Percentiles rank a stretch among this genome's conserved stretches.
phyloP scores from a whole-genome alignment of 2,329 filamentous ascomycete species.

The Xylariaceae sp. region DNA sequence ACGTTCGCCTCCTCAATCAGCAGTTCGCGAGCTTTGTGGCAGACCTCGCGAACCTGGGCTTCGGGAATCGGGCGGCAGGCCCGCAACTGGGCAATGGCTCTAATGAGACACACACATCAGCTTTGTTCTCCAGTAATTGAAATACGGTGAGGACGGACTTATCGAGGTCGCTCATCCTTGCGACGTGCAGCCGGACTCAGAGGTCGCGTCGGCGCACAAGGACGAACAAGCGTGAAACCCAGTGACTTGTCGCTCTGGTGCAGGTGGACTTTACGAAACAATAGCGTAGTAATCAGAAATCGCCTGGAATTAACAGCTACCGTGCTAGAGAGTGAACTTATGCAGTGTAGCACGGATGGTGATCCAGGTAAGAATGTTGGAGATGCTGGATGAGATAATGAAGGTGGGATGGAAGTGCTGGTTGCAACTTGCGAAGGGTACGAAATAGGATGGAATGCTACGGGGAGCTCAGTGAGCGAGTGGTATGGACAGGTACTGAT shows the following conservation, averaged over 20 bases:
- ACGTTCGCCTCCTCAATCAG: slow-evolving; percentile 98
- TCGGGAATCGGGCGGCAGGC: slow-evolving; percentile 95
- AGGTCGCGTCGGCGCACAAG: slow-evolving; percentile 7
- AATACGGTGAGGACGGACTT: slow-evolving; percentile 49
- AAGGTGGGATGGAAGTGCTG: neutral
- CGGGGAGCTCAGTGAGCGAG: too few species aligned
- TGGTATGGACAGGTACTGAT: too few species aligned
- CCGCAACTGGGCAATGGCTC: slow-evolving; percentile 91
- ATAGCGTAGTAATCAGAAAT: neutral
- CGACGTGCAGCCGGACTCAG: slow-evolving; percentile 6
- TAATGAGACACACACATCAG: slow-evolving; percentile 35
- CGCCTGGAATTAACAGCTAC: neutral
- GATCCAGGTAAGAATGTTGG: neutral
- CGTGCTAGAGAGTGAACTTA: neutral
- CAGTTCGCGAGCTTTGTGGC: slow-evolving; percentile 93
- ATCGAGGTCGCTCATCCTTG: slow-evolving; percentile 84
- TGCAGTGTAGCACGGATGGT: too few species aligned
- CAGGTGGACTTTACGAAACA: neutral
- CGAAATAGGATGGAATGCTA: too few species aligned
- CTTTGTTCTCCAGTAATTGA: neutral
- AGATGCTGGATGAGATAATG: neutral
- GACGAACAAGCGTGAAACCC: slow-evolving; percentile 5
- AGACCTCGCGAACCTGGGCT: slow-evolving; percentile 89
- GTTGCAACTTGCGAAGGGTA: neutral
- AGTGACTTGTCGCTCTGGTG: slow-evolving; percentile 1